These are phyloP conservation scores for Phytopythium cucurbitacearum DNA, from an alignment of 352 stramenopile species.

Conservation along the genomic window DNA sequence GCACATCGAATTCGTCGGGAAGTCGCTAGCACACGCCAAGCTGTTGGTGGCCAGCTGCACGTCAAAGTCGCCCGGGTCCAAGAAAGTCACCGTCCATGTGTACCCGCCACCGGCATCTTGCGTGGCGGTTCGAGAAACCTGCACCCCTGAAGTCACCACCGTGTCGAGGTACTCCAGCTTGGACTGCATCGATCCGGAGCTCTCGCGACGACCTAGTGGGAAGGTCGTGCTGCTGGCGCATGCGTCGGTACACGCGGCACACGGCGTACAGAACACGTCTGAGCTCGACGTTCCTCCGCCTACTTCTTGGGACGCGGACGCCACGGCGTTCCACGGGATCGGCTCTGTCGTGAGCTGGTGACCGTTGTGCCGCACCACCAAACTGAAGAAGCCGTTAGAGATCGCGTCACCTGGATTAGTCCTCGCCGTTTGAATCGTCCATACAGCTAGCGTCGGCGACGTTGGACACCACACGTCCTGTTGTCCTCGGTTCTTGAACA, in stretches of 20 bases:
- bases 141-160: constrained; percentile 48
- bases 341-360: constrained; percentile 49
- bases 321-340: constrained; percentile 93
- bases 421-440: constrained; percentile 38
- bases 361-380: constrained; percentile 50
- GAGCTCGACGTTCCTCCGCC: constrained; percentile 37
- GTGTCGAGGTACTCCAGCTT: constrained; percentile 48
- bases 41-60: constrained; percentile 25
- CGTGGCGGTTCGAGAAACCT: constrained; percentile 62
- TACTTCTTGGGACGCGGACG: constrained; percentile 74
- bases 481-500: constrained; percentile 59
- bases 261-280: constrained; percentile 61
- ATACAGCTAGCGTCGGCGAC: constrained; percentile 49
- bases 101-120: constrained; percentile 46
- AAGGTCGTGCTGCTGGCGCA: constrained; percentile 19
- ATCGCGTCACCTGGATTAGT: constrained; percentile 28
- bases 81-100: constrained; percentile 90
- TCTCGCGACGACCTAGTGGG: constrained; percentile 28
- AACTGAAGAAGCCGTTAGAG: constrained; percentile 45
- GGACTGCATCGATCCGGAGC: constrained; percentile 68
- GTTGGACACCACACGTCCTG: constrained; percentile 66
- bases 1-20: constrained; percentile 12
- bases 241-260: constrained; percentile 26
- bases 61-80: constrained; percentile 76
- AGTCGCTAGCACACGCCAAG: constrained; percentile 13